Percentiles rank a stretch among this genome's conserved stretches.
phyloP scores from a whole-genome alignment of 257 asterid genomes.

The Linderniella brevidens region DNA sequence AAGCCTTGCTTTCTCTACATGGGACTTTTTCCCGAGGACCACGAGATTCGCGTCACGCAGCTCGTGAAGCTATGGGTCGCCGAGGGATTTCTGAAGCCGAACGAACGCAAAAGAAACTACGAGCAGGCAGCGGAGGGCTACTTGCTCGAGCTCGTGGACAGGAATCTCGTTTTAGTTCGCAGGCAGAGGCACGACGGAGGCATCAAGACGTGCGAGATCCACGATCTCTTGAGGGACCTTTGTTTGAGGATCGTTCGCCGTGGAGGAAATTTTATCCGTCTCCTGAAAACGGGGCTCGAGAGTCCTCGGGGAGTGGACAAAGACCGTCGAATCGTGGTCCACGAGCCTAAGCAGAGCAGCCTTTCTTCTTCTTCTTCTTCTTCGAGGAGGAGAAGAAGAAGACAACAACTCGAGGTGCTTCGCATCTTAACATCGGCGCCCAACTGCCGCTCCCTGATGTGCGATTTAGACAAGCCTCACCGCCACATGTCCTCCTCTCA shows the following conservation, averaged over 20 bases:
- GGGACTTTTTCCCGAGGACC: slow-evolving; percentile 10
- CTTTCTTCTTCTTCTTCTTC: too few species aligned
- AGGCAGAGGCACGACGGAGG: background rate
- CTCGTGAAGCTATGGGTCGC: slow-evolving; percentile 3
- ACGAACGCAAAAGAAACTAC: background rate
- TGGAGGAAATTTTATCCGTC: background rate
- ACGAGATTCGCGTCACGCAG: background rate
- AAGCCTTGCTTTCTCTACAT: slow-evolving; percentile 13
- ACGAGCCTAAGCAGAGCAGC: background rate
- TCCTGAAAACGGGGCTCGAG: background rate
- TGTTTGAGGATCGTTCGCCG: background rate
- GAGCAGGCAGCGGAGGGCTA: slow-evolving; percentile 1
- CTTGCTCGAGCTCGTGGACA: background rate
- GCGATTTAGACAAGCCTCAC: too few species aligned
- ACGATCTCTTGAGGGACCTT: slow-evolving; percentile 2
- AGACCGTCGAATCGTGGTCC: background rate
- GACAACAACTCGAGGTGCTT: too few species aligned
- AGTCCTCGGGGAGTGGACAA: background rate
- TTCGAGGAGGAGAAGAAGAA: too few species aligned
- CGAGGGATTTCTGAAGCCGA: slow-evolving; percentile 5
- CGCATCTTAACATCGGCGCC: too few species aligned
- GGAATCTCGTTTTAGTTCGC: slow-evolving; percentile 1
- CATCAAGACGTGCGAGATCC: background rate
- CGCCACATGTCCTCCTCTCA: too few species aligned
- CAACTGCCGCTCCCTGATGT: too few species aligned